phyloP scores from a whole-genome alignment of 1,139 yeast genomes.

The Yamadazyma trypodendri region DNA sequence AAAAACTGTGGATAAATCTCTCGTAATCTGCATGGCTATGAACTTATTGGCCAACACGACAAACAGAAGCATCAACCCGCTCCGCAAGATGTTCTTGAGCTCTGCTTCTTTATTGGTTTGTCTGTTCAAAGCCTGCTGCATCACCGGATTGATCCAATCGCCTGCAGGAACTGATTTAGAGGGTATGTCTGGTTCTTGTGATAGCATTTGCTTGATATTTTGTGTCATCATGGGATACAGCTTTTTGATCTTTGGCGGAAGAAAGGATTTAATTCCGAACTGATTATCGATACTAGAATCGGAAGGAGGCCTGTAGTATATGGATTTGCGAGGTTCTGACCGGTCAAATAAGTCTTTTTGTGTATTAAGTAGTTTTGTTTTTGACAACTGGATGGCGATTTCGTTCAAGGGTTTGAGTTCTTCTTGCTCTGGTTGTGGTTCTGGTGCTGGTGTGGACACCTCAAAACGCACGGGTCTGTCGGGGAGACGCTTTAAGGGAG shows the following conservation, averaged over 20 bases:
- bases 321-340: slow-evolving; percentile 20
- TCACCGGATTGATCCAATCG: slow-evolving; percentile 42
- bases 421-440: slow-evolving; percentile 1
- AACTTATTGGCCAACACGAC: slow-evolving; percentile 1
- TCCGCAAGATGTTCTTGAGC: slow-evolving; percentile 21
- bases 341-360: slow-evolving; percentile 14
- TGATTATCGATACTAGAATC: slow-evolving; percentile 25
- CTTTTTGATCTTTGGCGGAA: slow-evolving; percentile 25
- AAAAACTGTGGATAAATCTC: slow-evolving; percentile 8
- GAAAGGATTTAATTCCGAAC: slow-evolving; percentile 29
- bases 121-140: slow-evolving; percentile 34
- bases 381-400: slow-evolving; percentile 20
- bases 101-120: slow-evolving; percentile 34
- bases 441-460: slow-evolving; percentile 3
- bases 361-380: slow-evolving; percentile 17
- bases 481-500: slow-evolving; percentile 16
- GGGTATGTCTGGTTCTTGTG: not conserved
- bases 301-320: slow-evolving; percentile 38
- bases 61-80: slow-evolving; percentile 16
- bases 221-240: slow-evolving; percentile 18
- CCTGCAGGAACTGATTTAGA: slow-evolving; percentile 27
- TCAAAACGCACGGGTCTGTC: slow-evolving; percentile 10
- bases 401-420: slow-evolving; percentile 18
- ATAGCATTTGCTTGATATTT: slow-evolving; percentile 5
- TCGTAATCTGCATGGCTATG: slow-evolving; percentile 6